Percentiles rank a stretch among this genome's conserved stretches.
phyloP scores from a whole-genome alignment of 2,329 filamentous ascomycete genomes.

The Ophidiomyces ophidiicola region DNA sequence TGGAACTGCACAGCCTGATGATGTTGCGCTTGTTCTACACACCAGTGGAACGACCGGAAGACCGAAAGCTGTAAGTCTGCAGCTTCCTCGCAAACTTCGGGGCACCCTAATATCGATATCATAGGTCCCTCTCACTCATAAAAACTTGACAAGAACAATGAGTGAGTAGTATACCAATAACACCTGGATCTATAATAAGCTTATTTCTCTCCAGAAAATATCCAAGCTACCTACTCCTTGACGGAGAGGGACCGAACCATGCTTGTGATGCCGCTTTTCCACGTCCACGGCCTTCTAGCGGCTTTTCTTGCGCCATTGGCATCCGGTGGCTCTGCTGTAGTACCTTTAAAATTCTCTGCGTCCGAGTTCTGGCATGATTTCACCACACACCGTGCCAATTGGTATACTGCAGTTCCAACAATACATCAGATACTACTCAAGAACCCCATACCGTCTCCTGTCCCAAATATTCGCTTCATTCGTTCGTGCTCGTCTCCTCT shows the following conservation, averaged over 20 bases:
- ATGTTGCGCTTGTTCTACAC: slow-evolving; percentile 70
- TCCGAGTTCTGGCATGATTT: slow-evolving; percentile 75
- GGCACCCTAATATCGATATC: neutral
- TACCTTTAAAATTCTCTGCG: slow-evolving; percentile 69
- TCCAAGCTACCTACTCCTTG: slow-evolving; percentile 64
- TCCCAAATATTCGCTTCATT: slow-evolving; percentile 70
- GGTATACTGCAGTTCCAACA: slow-evolving; percentile 88
- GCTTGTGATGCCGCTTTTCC: slow-evolving; percentile 83
- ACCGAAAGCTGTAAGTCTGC: slow-evolving; percentile 58
- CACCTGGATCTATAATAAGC: no score
- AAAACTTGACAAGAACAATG: slow-evolving; percentile 72
- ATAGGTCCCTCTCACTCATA: slow-evolving; percentile 68
- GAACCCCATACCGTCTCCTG: slow-evolving; percentile 53
- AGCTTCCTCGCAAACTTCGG: no score
- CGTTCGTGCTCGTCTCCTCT: slow-evolving; percentile 76
- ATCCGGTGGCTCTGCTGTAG: slow-evolving; percentile 65
- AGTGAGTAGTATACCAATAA: no score
- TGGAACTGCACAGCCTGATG: slow-evolving; percentile 54
- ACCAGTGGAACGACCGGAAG: slow-evolving; percentile 75
- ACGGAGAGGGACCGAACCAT: slow-evolving; percentile 61
- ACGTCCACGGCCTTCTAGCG: slow-evolving; percentile 78
- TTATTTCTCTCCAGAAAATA: slow-evolving; percentile 48
- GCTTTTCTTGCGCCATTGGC: slow-evolving; percentile 66
- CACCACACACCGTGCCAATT: slow-evolving; percentile 60
- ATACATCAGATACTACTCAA: slow-evolving; percentile 83